These are phyloP conservation scores for Phialocephala subalpina DNA, from an alignment of 2,329 filamentous ascomycete species.

Conservation along the genomic window DNA sequence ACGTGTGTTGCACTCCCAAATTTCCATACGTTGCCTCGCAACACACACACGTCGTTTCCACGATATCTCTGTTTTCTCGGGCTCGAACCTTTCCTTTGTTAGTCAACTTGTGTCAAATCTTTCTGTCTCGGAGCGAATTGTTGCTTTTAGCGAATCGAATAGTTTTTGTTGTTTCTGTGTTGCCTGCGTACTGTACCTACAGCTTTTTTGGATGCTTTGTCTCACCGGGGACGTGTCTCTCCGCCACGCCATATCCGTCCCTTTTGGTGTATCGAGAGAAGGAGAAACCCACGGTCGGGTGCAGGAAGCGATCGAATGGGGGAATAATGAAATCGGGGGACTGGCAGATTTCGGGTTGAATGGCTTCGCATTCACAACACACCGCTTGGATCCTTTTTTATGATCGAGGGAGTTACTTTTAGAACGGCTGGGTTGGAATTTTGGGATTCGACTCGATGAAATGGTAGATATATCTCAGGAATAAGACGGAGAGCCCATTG, in stretches of 20 bases:
- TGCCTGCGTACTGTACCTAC: neutral
- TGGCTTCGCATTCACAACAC: neutral
- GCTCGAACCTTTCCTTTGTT: neutral
- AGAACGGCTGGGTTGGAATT: slow-evolving; percentile 9
- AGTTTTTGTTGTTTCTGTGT: neutral
- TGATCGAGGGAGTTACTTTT: neutral
- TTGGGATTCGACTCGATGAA: neutral
- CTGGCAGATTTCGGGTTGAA: neutral
- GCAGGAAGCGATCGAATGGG: neutral
- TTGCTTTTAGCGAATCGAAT: slow-evolving; percentile 6
- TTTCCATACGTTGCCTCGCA: neutral
- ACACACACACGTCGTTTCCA: slow-evolving; percentile 7
- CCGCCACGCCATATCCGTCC: neutral
- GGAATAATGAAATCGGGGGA: neutral
- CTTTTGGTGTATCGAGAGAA: neutral
- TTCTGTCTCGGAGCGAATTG: neutral
- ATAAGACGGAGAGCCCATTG: neutral
- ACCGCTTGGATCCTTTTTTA: neutral
- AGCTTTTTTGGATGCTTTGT: neutral
- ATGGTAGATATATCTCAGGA: neutral
- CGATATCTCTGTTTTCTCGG: slow-evolving; percentile 8
- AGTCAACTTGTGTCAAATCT: neutral
- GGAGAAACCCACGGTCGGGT: neutral
- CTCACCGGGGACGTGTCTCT: neutral
- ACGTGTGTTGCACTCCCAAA: slow-evolving; percentile 18